A percentile compares a stretch with the other conserved stretches of the same genome.
phyloP scores from a whole-genome alignment of 106 monocot species.

The Dendrobium catenatum region DNA sequence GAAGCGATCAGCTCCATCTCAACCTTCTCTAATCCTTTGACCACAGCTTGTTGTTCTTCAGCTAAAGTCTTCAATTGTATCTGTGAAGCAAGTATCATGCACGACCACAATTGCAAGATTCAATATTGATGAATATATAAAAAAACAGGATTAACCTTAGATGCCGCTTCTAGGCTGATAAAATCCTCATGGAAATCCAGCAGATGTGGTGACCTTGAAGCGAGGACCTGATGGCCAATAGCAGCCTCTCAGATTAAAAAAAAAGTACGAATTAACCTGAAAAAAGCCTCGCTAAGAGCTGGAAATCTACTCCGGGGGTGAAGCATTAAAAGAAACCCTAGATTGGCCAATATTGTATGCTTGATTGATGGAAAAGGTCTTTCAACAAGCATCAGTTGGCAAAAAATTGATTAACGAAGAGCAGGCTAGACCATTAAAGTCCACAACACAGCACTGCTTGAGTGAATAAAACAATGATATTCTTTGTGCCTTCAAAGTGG shows the following conservation, averaged over 20 bases:
- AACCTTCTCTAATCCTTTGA: conserved; percentile 80
- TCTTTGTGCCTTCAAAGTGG: no score
- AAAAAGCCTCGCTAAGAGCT: not conserved
- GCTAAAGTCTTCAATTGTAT: conserved; percentile 70
- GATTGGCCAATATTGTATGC: no score
- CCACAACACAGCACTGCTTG: no score
- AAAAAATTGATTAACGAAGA: no score
- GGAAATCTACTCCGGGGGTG: no score
- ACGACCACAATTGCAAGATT: not conserved
- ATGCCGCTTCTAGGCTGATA: conserved; percentile 67
- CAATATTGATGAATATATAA: conserved; percentile 4
- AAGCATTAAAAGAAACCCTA: no score
- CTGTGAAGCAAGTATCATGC: conserved; percentile 19
- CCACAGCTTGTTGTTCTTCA: conserved; percentile 87
- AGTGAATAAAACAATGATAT: no score
- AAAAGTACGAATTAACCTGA: not conserved
- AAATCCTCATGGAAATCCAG: conserved; percentile 73
- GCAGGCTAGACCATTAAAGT: no score
- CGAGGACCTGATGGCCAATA: conserved; percentile 60
- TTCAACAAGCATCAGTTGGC: no score
- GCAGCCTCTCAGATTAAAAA: not conserved
- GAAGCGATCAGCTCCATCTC: conserved; percentile 63
- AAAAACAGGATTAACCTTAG: conserved; percentile 48
- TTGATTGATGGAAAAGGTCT: no score
- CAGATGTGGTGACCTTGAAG: conserved; percentile 63